Base-by-base conservation (phyloP, 2,329 filamentous ascomycete species). In the Colletotrichum sojae region DNA sequence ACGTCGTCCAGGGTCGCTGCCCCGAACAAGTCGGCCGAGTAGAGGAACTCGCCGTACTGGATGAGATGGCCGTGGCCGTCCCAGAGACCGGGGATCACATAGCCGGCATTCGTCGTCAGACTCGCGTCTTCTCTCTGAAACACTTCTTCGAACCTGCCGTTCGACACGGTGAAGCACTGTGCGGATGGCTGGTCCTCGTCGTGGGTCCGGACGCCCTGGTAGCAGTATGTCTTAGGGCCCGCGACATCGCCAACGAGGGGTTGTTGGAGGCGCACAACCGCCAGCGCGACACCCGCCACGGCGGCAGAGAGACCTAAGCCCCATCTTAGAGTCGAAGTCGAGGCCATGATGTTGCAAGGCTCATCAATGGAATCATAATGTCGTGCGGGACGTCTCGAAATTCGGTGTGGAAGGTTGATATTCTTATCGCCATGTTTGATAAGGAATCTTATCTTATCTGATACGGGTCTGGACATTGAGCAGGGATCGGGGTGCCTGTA, bases 1-100 rank as follows among this genome's bases (percentile, higher is more conserved):
- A 90, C 85, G 31, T 91, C 87, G 0, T 83, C 81, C 70, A 90
- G 81, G 5, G 85, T 86, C n/a, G 78, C 69, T 0, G 86, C 81
- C 0, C 88, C 90, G 73, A 92, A 91, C 3, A 93, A 79, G 73
- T 90, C 85, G 0, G 90, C 90, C 5, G 89, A 90, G 73, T 90
- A 86, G 45, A 92, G 79, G 73, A 91, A 90, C 78, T 92, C 90
- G 58, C 89, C 91, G 75, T 91, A 92, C 73, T 87, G 85, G 18
- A 90, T 76, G 55, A 93, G 79, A 75, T 93, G 91, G 0, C 89
- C 91, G 76, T 93, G 91, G 0, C 90, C 90, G 72, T 93, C 91
- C 87, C 90, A 92, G 2, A 93, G 81, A 0, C 91, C 91, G 0
- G 91, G 91, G 27, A 92, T 86, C 2, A 87, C 90, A 72, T 88